Conservation (phyloP, 352 stramenopile species). For the Pythium pectinolyticum region DNA sequence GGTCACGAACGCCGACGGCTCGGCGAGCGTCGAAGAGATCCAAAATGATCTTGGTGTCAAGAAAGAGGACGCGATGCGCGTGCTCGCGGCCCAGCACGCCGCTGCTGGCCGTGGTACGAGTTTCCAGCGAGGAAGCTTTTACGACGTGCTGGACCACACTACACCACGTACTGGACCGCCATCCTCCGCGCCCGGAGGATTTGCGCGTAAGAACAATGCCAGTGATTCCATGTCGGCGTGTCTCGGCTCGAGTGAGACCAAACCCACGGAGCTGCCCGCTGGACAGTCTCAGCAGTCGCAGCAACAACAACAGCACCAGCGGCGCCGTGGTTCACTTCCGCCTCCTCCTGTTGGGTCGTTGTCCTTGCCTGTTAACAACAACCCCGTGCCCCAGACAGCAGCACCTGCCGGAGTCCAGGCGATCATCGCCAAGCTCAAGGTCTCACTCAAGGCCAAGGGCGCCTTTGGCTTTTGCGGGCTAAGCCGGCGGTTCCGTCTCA, state of each 20-base stretch:
- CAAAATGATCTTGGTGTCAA: conserved; percentile 47
- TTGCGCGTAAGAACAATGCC: conserved; percentile 42
- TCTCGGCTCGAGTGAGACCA: conserved; percentile 20
- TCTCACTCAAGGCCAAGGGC: conserved; percentile 56
- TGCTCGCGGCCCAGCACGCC: conserved; percentile 34
- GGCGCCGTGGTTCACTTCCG: conserved; percentile 4
- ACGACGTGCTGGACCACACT: conserved; percentile 63
- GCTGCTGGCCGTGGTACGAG: conserved; percentile 13
- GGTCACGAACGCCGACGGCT: conserved; percentile 56
- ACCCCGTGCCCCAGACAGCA: neutral
- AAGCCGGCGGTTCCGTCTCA: conserved; percentile 69
- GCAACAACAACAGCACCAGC: neutral
- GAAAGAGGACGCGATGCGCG: conserved; percentile 29
- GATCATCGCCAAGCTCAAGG: conserved; percentile 53
- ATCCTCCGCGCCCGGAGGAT: conserved; percentile 6
- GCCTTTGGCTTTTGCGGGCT: conserved; percentile 75
- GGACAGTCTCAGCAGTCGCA: neutral
- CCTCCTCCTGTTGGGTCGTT: neutral
- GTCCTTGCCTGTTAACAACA: conserved; percentile 24
- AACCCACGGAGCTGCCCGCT: neutral
- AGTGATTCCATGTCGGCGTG: conserved; percentile 58
- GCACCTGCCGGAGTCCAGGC: conserved; percentile 52
- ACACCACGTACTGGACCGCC: conserved; percentile 8
- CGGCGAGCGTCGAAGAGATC: conserved; percentile 45
- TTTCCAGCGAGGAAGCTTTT: conserved; percentile 41